A percentile compares a stretch with the other conserved stretches of the same genome.
phyloP scores from a whole-genome alignment of 176 grass and related monocot species.

The Chloris gayana region DNA sequence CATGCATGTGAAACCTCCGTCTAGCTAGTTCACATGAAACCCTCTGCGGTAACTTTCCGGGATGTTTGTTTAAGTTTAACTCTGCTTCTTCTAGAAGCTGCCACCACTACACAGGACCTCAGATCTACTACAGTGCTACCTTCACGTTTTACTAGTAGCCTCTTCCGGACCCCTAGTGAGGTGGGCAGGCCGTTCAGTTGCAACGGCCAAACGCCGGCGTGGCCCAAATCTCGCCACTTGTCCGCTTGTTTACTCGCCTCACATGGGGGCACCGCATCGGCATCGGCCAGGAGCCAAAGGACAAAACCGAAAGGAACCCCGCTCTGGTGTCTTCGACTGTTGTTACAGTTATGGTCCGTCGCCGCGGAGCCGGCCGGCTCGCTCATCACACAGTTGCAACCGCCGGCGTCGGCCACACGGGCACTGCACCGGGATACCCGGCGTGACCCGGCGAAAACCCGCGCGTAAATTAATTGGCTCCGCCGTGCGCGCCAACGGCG shows the following conservation, averaged over 20 bases:
- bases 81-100: not conserved
- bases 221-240: constrained; percentile 21
- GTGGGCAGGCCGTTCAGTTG: not conserved
- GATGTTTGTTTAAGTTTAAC: not conserved
- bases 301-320: constrained; percentile 7
- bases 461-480: not conserved
- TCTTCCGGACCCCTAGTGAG: not conserved
- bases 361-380: too few species aligned
- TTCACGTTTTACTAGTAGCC: not conserved
- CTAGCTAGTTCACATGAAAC: not conserved
- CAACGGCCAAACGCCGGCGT: not conserved
- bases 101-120: not conserved
- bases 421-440: not conserved
- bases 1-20: not conserved
- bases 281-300: not conserved
- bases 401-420: constrained; percentile 24
- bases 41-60: not conserved
- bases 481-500: not conserved
- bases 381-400: not conserved
- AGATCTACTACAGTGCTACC: not conserved
- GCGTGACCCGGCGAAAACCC: not conserved
- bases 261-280: constrained; percentile 41
- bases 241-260: constrained; percentile 50
- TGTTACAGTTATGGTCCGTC: constrained; percentile 36
- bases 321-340: constrained; percentile 10